Evolutionary conservation across 2,329 filamentous ascomycete species (phyloP), one percentile per base, ranked within the genome.

Genomic region (Massarina eburnea): DNA sequence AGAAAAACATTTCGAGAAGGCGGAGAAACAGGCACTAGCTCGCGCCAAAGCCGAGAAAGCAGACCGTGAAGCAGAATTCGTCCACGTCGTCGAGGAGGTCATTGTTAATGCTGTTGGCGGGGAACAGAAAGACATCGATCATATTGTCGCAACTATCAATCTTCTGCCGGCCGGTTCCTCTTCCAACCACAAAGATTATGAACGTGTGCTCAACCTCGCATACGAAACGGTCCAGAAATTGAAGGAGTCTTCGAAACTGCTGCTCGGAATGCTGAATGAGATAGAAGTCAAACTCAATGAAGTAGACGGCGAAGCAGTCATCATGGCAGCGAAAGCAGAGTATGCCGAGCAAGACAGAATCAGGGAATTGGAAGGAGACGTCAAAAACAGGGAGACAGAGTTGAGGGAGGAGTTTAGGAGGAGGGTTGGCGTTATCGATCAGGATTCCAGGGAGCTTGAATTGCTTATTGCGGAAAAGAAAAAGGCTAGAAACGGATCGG

Each of bases 261-360:
- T 51, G 55, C 77, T 59, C 56, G 64, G 21, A 47, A 62, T 53
- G 18, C 79, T 80, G 38, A 74, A 75, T 34, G 60, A 67, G 14
- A 72, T 77, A 3, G 79, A 81, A 49, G 70, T 74, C 39, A 60
- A 70, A 5, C 70, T 80, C 45, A 81, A 80, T 47, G 70, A 76
- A 19, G 73, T 76, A 1, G 77, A 80, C 46, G 76, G 79, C 41
- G 73, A 75, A 36, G 73, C 80, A 17, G 76, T 77, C n/a, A 75
- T 81, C 39, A 76, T 77, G 27, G 74, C 78, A 54, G 79, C 77
- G 2, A 72, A 67, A 41, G 72, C 73, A 27, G 69, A 76, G 15
- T 71, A 73, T 38, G 70, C 73, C 0, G 70, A 73, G 17, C 46
- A 66, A 3, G 73, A 64, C 12, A 68, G 62, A 14, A 62, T 78